These are phyloP conservation scores for Multifurca ochricompacta DNA, from an alignment of 768 basidiomycete genomes.

Conservation along the genomic window DNA sequence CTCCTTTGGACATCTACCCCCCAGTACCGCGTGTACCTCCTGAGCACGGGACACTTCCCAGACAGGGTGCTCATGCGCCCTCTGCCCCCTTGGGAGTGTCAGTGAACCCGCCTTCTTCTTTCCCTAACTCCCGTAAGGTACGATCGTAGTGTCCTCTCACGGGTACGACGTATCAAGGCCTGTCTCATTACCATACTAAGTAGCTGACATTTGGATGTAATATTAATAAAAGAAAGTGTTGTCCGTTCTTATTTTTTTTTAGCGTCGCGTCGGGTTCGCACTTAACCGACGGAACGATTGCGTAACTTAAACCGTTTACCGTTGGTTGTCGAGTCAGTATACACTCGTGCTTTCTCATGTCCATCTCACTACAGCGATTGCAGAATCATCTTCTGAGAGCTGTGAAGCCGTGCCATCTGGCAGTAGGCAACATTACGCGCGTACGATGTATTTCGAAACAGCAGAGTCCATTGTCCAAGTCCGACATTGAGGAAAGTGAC, in stretches of 20 bases:
- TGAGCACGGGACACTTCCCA: background rate
- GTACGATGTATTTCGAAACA: slow-evolving; percentile 12
- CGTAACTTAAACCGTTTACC: background rate
- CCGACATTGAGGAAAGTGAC: slow-evolving; percentile 15
- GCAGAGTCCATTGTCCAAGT: background rate
- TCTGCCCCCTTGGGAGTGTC: background rate
- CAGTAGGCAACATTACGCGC: background rate
- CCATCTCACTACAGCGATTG: slow-evolving; percentile 6
- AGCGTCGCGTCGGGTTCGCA: too few relatives aligned
- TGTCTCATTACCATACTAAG: slow-evolving; percentile 3
- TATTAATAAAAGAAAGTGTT: background rate
- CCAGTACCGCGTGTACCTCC: slow-evolving; percentile 18
- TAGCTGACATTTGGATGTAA: background rate
- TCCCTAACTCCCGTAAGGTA: background rate
- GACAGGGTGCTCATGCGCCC: background rate
- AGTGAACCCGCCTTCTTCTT: background rate
- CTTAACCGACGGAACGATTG: too few relatives aligned
- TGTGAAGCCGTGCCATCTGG: background rate
- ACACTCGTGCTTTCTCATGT: background rate
- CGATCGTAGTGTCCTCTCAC: background rate
- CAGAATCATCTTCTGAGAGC: slow-evolving; percentile 1
- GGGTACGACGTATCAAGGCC: background rate
- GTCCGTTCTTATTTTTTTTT: too few relatives aligned
- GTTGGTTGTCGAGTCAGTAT: background rate
- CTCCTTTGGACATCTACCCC: background rate